Base-by-base conservation (phyloP, 352 stramenopile species). In the Aphanomyces stellatus region DNA sequence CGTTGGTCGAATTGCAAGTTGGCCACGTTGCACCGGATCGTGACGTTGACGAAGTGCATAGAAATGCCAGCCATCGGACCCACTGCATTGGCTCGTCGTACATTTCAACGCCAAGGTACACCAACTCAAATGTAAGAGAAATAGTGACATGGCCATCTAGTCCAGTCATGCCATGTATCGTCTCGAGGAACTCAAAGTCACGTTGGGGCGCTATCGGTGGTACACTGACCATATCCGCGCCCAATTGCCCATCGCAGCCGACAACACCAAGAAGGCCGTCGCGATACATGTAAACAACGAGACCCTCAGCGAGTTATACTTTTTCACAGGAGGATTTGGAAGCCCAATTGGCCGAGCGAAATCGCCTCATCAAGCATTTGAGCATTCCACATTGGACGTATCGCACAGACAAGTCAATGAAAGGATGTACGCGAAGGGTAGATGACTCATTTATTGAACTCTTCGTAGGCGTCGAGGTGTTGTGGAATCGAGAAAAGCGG, bases 401-500 rank as follows among this genome's bases (percentile, higher is more conserved):
- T 19, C 60, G 60, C 4, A 67, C 19, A 0, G 37, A 67, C 2
- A 22, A 4, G 11, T 24, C 19, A 2, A 67, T 67, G 57, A 53
- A 30, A 33, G 57, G 57, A 53, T 8, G 3, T 15, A 10, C 28
- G 34, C 13, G 41, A 10, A 49, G 48, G 2, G 27, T 63, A 46
- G 46, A 11, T 17, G 15, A 15, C 48, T 10, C 19, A 17, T 51
- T 2, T 49, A 49, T 63, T 2, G 13, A 15, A 15, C 13, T 43
- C 17, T 43, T 19, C 19, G 19, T 53, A 55, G 83, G 83, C 4
- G 76, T 72, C 2, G 66, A 76, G 3, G 74, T 89, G 40, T 79
- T 85, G 65, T 62, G 90, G 27, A 76, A 90, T 64, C 64, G 55
- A 0, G 77, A 87, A 51, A 88, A 89, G 46, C 72, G 85, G n/a